Conservation (phyloP, 2,329 filamentous ascomycete genomes). For the Sporothrix humicola region DNA sequence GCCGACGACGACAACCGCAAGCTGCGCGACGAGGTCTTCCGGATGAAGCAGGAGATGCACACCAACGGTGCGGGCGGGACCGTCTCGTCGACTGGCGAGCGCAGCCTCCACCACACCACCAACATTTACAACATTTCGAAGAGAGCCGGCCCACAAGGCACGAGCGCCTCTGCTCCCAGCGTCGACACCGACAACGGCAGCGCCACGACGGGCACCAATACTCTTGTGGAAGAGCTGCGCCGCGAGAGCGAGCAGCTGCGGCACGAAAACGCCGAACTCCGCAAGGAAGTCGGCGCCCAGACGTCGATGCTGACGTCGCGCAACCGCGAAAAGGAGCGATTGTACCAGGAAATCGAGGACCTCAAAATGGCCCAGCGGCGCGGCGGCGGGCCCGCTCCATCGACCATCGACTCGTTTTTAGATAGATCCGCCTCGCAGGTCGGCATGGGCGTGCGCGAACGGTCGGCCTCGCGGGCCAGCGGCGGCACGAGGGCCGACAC, state of each 20-base stretch:
- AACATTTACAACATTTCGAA: conserved; percentile 70
- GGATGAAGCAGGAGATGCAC: conserved; percentile 66
- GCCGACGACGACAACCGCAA: conserved; percentile 86
- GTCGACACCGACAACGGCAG: conserved; percentile 56
- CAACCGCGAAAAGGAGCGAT: conserved; percentile 89
- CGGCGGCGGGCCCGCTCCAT: conserved; percentile 61
- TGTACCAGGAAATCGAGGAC: conserved; percentile 97
- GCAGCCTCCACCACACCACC: conserved; percentile 62
- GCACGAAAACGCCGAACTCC: conserved; percentile 89
- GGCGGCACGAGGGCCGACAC: conserved; percentile 67
- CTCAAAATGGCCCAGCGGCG: conserved; percentile 86
- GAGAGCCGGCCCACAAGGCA: conserved; percentile 49
- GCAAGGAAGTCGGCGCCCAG: conserved; percentile 91
- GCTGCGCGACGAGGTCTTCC: conserved; percentile 82
- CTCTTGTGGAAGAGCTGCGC: conserved; percentile 76
- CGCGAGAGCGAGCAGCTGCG: conserved; percentile 75
- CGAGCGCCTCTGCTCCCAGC: neutral
- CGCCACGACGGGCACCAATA: conserved; percentile 58
- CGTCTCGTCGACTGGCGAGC: conserved; percentile 30
- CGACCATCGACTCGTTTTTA: conserved; percentile 84
- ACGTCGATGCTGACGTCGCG: conserved; percentile 97
- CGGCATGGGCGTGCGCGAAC: conserved; percentile 64
- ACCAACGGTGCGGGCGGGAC: conserved; percentile 28
- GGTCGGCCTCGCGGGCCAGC: conserved; percentile 77
- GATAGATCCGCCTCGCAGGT: conserved; percentile 92